Evolutionary conservation across 371 early-diverging fungal genomes (phyloP).

Genomic region (Funneliformis caledonium): DNA sequence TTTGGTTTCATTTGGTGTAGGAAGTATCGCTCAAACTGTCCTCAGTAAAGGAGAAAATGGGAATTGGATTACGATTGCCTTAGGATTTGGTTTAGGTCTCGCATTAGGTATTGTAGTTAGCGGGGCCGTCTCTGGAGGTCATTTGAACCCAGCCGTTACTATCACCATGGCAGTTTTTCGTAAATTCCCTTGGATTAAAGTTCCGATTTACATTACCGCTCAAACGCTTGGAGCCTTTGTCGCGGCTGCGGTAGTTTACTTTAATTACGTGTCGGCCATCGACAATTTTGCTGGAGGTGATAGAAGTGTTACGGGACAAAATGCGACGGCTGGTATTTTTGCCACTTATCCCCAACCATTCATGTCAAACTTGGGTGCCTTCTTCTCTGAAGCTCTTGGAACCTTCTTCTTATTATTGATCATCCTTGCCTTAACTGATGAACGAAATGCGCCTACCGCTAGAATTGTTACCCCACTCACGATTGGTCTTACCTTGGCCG

Average conservation of each 20-base stretch:
- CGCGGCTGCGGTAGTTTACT: constrained; percentile 72
- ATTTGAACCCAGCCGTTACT: constrained; percentile 82
- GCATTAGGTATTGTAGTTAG: constrained; percentile 67
- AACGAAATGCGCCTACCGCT: constrained; percentile 60
- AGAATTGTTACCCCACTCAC: constrained; percentile 52
- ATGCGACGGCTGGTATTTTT: constrained; percentile 74
- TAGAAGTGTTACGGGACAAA: constrained; percentile 47
- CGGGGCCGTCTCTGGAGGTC: constrained; percentile 82
- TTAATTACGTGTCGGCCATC: constrained; percentile 54
- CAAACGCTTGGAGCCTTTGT: constrained; percentile 74
- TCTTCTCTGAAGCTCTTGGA: constrained; percentile 78
- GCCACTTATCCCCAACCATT: constrained; percentile 64
- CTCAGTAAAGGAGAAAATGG: constrained; percentile 30
- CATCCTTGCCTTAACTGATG: constrained; percentile 75
- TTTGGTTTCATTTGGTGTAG: constrained; percentile 70
- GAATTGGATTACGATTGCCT: constrained; percentile 52
- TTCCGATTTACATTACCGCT: constrained; percentile 63
- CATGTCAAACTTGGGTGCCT: constrained; percentile 64
- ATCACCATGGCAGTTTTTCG: constrained; percentile 71
- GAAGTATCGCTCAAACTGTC: constrained; percentile 62
- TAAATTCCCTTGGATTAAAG: constrained; percentile 67
- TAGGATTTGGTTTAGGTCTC: constrained; percentile 67
- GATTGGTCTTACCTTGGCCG: constrained; percentile 69
- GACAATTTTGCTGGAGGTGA: constrained; percentile 63
- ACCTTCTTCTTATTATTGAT: constrained; percentile 76